These are phyloP conservation scores for Lachancea thermotolerans DNA, from an alignment of 805 yeast genomes.

Conservation along the genomic window DNA sequence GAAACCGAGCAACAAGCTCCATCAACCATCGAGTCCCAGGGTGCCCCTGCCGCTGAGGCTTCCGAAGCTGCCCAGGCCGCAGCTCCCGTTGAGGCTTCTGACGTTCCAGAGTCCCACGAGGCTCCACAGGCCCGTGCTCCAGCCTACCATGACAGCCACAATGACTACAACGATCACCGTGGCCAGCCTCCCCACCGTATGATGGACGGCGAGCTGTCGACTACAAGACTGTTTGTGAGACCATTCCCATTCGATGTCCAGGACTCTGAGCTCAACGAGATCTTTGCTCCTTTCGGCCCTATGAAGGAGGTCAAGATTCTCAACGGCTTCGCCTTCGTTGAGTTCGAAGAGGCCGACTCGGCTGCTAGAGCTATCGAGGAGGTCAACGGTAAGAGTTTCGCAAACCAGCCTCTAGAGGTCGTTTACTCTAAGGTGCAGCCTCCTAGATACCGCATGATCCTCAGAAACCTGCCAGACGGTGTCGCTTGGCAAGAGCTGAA, in stretches of 20 bases:
- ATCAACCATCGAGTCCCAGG: neutral
- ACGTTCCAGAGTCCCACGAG: constrained; percentile 5
- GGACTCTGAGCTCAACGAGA: constrained; percentile 59
- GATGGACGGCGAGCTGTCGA: constrained; percentile 34
- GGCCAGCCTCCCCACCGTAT: neutral
- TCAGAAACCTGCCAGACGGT: constrained; percentile 64
- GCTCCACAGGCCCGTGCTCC: constrained; percentile 15
- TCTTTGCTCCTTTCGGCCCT: constrained; percentile 60
- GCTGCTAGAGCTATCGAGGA: constrained; percentile 72
- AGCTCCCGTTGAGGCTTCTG: constrained; percentile 11
- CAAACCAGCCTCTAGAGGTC: constrained; percentile 43
- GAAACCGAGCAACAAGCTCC: constrained; percentile 3
- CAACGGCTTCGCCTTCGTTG: constrained; percentile 87
- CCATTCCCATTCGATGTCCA: constrained; percentile 51
- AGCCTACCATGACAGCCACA: constrained; percentile 12
- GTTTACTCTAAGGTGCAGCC: constrained; percentile 43
- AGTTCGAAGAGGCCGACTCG: constrained; percentile 64
- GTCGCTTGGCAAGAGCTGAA: constrained; percentile 85
- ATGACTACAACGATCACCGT: constrained; percentile 1
- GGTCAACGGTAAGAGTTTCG: constrained; percentile 64
- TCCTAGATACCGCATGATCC: constrained; percentile 68
- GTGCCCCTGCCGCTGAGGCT: neutral
- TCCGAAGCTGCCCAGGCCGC: constrained; percentile 6
- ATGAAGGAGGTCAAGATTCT: constrained; percentile 60
- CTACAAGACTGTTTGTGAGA: constrained; percentile 50